Conservation (phyloP, 2,329 filamentous ascomycete genomes). For the Xylariaceae sp. region DNA sequence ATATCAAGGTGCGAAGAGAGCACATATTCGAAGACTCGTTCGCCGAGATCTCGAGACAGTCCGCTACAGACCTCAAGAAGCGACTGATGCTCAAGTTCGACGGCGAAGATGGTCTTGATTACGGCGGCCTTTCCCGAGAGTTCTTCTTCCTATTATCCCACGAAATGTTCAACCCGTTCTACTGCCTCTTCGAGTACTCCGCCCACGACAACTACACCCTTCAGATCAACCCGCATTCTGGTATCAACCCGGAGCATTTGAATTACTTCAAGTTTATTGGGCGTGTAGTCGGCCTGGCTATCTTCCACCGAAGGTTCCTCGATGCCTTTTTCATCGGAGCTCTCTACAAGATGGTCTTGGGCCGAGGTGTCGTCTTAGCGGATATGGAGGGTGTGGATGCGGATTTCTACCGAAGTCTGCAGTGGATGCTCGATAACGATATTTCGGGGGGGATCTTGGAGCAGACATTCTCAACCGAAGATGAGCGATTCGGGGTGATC, state of each 20-base stretch:
- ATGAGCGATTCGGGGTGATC: constrained; percentile 92
- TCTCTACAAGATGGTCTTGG: constrained; percentile 98
- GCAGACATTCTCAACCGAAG: constrained; percentile 92
- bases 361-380: constrained; percentile 81
- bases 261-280: constrained; percentile 99
- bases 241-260: constrained; percentile 97
- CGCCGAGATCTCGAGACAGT: constrained; percentile 95
- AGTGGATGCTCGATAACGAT: constrained; percentile 97
- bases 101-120: constrained; percentile 94
- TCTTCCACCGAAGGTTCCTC: constrained; percentile 95
- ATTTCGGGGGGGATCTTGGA: constrained; percentile 88
- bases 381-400: constrained; percentile 99
- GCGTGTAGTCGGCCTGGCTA: constrained; percentile 89
- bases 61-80: constrained; percentile 93
- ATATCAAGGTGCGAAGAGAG: constrained; percentile 92
- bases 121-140: constrained; percentile 93
- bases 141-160: constrained; percentile 99
- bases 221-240: constrained; percentile 98
- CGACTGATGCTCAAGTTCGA: constrained; percentile 99
- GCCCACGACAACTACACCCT: constrained; percentile 99
- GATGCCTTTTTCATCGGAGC: constrained; percentile 99
- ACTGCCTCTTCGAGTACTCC: constrained; percentile 98
- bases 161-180: constrained; percentile 99
- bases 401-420: constrained; percentile 91
- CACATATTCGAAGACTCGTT: constrained; percentile 99